Conservation (phyloP, 2,329 filamentous ascomycete species). For the Hirsutella minnesotensis region DNA sequence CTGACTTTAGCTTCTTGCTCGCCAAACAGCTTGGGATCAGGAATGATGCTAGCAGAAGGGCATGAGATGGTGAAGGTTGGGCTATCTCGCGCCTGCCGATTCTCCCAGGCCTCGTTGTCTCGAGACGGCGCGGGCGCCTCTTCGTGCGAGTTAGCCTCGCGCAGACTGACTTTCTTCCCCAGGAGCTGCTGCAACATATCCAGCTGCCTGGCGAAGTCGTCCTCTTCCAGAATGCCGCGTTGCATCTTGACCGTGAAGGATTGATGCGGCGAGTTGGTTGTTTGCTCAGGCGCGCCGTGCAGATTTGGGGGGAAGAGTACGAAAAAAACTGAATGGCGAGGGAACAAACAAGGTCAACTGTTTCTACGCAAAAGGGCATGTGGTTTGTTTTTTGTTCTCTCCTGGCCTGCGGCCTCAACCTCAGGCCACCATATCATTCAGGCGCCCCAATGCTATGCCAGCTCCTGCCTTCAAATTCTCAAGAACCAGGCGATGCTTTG, state of each 20-base stretch:
- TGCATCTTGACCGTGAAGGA: not conserved
- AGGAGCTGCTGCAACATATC: conserved; percentile 7
- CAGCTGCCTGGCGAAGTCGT: conserved; percentile 3
- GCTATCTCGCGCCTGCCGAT: not conserved
- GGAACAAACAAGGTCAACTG: too few relatives aligned
- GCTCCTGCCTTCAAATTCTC: too few relatives aligned
- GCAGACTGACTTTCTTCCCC: conserved; percentile 5
- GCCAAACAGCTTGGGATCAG: not conserved
- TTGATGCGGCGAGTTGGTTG: too few relatives aligned
- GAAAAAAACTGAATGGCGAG: too few relatives aligned
- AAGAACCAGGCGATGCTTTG: too few relatives aligned
- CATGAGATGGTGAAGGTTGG: too few relatives aligned
- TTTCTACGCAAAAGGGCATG: too few relatives aligned
- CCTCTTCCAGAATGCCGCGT: conserved; percentile 2
- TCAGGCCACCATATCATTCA: too few relatives aligned
- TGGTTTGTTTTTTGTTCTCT: not conserved
- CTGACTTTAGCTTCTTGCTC: not conserved
- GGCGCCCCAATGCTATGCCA: too few relatives aligned
- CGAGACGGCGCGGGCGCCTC: not conserved
- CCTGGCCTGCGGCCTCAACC: conserved; percentile 1
- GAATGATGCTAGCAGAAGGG: too few relatives aligned
- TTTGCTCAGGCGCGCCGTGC: too few relatives aligned
- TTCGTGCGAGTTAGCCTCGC: not conserved
- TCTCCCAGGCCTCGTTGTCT: not conserved
- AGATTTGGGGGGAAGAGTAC: too few relatives aligned